Evolutionary conservation across 1,284 basidiomycete species (phyloP).

Genomic region (Ganoderma leucocontextum): DNA sequence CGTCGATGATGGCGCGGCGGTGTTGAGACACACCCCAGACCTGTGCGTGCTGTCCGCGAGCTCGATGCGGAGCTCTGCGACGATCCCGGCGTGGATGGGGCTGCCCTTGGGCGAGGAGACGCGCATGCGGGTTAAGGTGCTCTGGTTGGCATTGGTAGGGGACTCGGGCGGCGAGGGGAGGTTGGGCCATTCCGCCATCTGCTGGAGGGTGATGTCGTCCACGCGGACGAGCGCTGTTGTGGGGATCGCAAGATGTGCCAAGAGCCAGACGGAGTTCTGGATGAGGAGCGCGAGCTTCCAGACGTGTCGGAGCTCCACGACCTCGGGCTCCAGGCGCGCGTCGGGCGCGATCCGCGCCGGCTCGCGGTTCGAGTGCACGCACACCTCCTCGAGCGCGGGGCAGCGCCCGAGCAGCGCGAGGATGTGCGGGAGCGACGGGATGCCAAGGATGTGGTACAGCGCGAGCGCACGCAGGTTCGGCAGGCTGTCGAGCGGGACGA

Average conservation of each 20-base stretch:
- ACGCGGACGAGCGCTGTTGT: slow-evolving; percentile 11
- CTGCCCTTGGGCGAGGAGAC: slow-evolving; percentile 10
- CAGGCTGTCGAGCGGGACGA: slow-evolving; percentile 15
- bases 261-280: slow-evolving; percentile 11
- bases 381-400: slow-evolving; percentile 13
- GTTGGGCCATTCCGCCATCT: not conserved
- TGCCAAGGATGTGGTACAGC: slow-evolving; percentile 6
- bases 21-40: slow-evolving; percentile 8
- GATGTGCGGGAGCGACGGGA: slow-evolving; percentile 1
- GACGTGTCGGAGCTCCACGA: slow-evolving; percentile 9
- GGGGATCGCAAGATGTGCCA: slow-evolving; percentile 9
- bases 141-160: not conserved
- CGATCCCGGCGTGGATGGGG: slow-evolving; percentile 9
- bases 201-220: slow-evolving; percentile 4
- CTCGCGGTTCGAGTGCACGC: slow-evolving; percentile 11
- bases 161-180: not conserved
- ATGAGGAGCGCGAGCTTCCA: slow-evolving; percentile 10
- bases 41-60: not conserved
- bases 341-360: not conserved
- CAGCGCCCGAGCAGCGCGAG: slow-evolving; percentile 14
- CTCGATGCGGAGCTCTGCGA: slow-evolving; percentile 11
- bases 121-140: slow-evolving; percentile 6
- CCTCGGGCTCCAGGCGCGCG: not conserved
- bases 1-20: not conserved
- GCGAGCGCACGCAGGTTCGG: slow-evolving; percentile 15